phyloP scores from a whole-genome alignment of 2,329 filamentous ascomycete genomes.

The Fusarium sp. region DNA sequence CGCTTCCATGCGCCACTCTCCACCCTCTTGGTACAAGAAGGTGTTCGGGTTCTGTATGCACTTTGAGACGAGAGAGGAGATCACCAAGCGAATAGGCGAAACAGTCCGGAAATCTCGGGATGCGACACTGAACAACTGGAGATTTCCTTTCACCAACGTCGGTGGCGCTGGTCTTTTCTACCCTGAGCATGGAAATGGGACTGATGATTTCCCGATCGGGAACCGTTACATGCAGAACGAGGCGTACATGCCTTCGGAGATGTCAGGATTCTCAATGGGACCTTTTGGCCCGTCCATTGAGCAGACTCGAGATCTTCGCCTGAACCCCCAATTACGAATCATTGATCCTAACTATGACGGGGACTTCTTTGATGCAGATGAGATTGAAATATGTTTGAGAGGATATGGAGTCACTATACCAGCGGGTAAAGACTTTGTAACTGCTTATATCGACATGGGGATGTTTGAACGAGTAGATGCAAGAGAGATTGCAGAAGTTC shows the following conservation, averaged over 20 bases:
- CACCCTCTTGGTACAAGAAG: constrained; percentile 3
- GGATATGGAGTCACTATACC: constrained; percentile 12
- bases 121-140: constrained; percentile 7
- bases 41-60: constrained; percentile 15
- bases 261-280: constrained; percentile 13
- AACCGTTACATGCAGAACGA: not conserved
- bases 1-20: constrained; percentile 1
- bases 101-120: not conserved
- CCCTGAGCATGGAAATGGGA: not conserved
- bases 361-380: constrained; percentile 4
- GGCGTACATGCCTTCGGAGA: not conserved
- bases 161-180: constrained; percentile 8
- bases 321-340: constrained; percentile 2
- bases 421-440: not conserved
- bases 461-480: constrained; percentile 5
- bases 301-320: not conserved
- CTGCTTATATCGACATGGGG: constrained; percentile 1
- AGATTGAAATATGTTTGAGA: constrained; percentile 9
- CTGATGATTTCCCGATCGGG: not conserved
- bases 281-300: not conserved
- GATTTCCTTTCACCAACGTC: constrained; percentile 1
- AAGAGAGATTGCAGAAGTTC: not conserved
- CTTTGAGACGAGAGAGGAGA: constrained; percentile 10
- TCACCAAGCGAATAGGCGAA: not conserved
- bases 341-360: not conserved